Evolutionary conservation across 1,284 basidiomycete species (phyloP), one percentile per base, ranked within the genome.

Genomic region (Singerocomus inundabilis): DNA sequence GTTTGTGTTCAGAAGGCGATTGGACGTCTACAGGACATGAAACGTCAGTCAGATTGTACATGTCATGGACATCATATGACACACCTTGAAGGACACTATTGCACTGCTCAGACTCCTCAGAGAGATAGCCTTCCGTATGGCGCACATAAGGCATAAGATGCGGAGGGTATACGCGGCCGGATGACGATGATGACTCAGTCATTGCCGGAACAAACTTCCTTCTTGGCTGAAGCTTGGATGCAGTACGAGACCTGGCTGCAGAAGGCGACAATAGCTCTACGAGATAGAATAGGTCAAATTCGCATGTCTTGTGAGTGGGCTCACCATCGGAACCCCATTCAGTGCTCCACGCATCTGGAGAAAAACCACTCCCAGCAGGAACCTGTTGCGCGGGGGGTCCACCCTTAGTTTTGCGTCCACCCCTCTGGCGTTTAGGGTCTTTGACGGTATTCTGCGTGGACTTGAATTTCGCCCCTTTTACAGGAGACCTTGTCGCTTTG

Each of bases 1-100:
- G 80, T 38, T 74, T 72, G 21, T 80, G 79, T 31, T 74, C 66
- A 3, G 72, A 70, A 6, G 71, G 62, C 3, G 81, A 72, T 6
- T 65, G 55, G 13, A 85, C 51, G 52, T 84, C 82, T 85, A 41
- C 16, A 5, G 2, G 25, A 28, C 8, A 21, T 6, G 13, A 15
- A 13, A 3, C 8, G 10, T 40, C 15, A 26, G 10, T 28, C 57
- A 34, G 10, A 46, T 25, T 12, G 13, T 24, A 21, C 24, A 8
- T 8, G 6, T 25, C n/a, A 29, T 24, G 18, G 13, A 37, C n/a
- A 39, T 21, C 11, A 13, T 4, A 4, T 5, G 6, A 49, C 55
- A 2, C 29, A 63, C 63, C 63, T 65, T 53, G 53, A 13, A 65
- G 62, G 34, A 64, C 30, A 36, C 6, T 48, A 2, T 16, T 45